Evolutionary conservation across 768 basidiomycete genomes (phyloP).

Genomic region (Boletus fagicola): DNA sequence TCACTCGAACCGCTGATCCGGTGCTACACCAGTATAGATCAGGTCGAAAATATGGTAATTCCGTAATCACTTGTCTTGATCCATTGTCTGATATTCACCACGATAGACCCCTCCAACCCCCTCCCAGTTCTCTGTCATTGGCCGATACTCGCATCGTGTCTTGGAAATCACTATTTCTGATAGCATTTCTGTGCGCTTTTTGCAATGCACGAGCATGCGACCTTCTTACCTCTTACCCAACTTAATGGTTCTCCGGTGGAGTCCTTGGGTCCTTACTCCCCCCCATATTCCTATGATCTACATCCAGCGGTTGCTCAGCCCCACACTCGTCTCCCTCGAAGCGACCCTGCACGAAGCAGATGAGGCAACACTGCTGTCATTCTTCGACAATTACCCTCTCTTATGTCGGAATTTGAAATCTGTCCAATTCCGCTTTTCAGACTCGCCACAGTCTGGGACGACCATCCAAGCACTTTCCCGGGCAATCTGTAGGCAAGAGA

Average conservation of each 20-base stretch:
- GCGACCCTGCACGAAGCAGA: conserved; percentile 7
- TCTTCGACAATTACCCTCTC: conserved; percentile 11
- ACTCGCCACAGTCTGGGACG: background rate
- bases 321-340: conserved; percentile 5
- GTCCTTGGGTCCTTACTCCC: background rate
- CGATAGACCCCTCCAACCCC: conserved; percentile 4
- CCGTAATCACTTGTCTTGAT: background rate
- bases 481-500: background rate
- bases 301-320: conserved; percentile 13
- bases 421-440: background rate
- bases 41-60: background rate
- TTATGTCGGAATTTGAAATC: conserved; percentile 3
- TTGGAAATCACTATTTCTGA: background rate
- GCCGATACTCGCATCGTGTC: conserved; percentile 10
- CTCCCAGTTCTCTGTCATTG: conserved; percentile 4
- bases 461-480: conserved; percentile 4
- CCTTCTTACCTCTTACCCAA: conserved; percentile 10
- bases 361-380: background rate
- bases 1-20: conserved; percentile 15
- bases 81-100: background rate
- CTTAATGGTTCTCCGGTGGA: conserved; percentile 6
- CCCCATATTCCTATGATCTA: background rate
- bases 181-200: background rate
- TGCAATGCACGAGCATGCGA: conserved; percentile 4
- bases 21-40: conserved; percentile 1